Percentiles rank a stretch among this genome's conserved stretches.
Evolutionary conservation across 2,329 filamentous ascomycete genomes (phyloP).

Genomic region (Nigrograna mackinnonii): DNA sequence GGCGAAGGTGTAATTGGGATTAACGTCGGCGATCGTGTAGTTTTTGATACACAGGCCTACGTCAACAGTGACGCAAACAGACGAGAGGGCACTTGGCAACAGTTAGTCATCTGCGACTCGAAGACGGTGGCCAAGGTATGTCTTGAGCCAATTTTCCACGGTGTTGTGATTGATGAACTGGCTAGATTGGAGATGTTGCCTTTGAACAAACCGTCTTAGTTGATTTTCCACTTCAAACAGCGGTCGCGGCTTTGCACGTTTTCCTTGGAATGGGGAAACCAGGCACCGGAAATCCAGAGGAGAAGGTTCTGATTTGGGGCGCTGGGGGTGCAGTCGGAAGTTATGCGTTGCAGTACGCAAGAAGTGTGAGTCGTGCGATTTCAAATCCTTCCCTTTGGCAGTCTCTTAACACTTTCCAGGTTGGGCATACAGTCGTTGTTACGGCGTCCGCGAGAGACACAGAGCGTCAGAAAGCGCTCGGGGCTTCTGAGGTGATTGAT

Average conservation of each 20-base stretch:
- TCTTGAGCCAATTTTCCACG: constrained; percentile 5
- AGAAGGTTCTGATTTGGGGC: constrained; percentile 30
- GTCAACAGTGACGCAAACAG: constrained; percentile 19
- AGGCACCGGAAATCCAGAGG: constrained; percentile 19
- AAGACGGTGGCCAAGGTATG: constrained; percentile 23
- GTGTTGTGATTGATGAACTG: too few relatives aligned
- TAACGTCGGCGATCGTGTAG: constrained; percentile 48
- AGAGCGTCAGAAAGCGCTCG: constrained; percentile 25
- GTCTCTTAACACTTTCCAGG: constrained; percentile 19
- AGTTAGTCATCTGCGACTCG: constrained; percentile 18
- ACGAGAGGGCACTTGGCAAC: constrained; percentile 27
- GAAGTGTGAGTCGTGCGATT: constrained; percentile 16
- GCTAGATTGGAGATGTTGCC: constrained; percentile 26
- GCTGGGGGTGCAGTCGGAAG: constrained; percentile 29
- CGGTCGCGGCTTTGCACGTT: constrained; percentile 28
- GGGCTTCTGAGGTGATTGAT: constrained; percentile 24
- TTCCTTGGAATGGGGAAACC: constrained; percentile 27
- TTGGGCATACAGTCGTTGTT: constrained; percentile 26
- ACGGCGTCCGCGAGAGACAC: constrained; percentile 25
- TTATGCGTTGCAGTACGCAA: constrained; percentile 29
- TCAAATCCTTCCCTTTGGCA: not conserved
- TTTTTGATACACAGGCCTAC: constrained; percentile 26
- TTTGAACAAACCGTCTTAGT: constrained; percentile 30
- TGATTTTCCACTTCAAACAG: constrained; percentile 28
- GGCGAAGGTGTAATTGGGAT: constrained; percentile 47